Evolutionary conservation across 352 stramenopile genomes (phyloP).

Genomic region (Globisporangium splendens): DNA sequence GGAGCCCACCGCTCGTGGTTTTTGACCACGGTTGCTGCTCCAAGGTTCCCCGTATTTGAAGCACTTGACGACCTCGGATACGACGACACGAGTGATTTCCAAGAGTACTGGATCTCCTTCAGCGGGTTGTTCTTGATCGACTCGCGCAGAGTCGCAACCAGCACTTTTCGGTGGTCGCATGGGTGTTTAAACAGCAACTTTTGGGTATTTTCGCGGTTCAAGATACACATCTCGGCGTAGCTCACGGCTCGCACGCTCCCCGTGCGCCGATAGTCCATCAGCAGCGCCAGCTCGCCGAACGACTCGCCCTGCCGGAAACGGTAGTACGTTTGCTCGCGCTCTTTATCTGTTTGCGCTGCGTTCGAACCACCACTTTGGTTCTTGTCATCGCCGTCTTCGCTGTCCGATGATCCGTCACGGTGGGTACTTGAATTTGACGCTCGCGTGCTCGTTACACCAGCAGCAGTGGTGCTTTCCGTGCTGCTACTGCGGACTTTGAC

Average conservation of each 20-base stretch:
- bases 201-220: conserved; percentile 37
- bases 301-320: conserved; percentile 20
- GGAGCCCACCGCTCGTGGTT: neutral
- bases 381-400: neutral
- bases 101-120: conserved; percentile 7
- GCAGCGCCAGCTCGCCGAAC: conserved; percentile 50
- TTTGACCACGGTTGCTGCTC: neutral
- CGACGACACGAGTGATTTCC: neutral
- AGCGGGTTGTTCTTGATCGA: conserved; percentile 7
- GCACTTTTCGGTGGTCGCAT: conserved; percentile 19
- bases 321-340: neutral
- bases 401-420: conserved; percentile 14
- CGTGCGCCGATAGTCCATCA: conserved; percentile 51
- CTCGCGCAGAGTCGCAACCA: neutral
- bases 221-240: conserved; percentile 53
- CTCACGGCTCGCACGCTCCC: conserved; percentile 38
- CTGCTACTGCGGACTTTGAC: conserved; percentile 11
- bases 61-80: neutral
- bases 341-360: neutral
- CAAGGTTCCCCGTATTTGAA: neutral
- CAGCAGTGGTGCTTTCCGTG: conserved; percentile 32
- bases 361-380: too few species aligned
- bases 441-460: conserved; percentile 9
- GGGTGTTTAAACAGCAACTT: conserved; percentile 31
- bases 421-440: conserved; percentile 2